phyloP scores from a whole-genome alignment of 805 yeast species.

The Ogataea glucozyma region DNA sequence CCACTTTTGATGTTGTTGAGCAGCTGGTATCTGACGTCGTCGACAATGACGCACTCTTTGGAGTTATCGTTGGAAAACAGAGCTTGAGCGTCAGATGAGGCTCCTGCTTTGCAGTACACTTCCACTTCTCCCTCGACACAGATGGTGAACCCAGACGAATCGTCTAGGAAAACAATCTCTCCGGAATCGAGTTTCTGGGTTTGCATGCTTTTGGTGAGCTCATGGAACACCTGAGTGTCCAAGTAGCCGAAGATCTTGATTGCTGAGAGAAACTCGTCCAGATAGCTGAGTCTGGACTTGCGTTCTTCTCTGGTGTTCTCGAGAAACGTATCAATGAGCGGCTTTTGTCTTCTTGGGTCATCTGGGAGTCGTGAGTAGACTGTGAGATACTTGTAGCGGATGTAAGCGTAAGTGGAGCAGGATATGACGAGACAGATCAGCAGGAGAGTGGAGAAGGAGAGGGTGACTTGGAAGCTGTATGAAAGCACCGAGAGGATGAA shows the following conservation, averaged over 20 bases:
- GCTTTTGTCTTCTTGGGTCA: constrained; percentile 44
- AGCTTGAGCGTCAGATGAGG: constrained; percentile 24
- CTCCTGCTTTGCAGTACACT: constrained; percentile 61
- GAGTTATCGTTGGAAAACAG: constrained; percentile 33
- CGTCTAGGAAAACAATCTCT: constrained; percentile 71
- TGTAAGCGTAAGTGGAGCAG: constrained; percentile 44
- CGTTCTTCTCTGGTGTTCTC: constrained; percentile 38
- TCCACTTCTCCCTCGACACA: constrained; percentile 91
- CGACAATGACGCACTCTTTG: constrained; percentile 48
- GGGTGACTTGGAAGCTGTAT: constrained; percentile 48
- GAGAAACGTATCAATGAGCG: constrained; percentile 48
- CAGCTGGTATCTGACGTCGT: constrained; percentile 66
- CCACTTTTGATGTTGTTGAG: constrained; percentile 82
- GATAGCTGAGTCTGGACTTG: constrained; percentile 57
- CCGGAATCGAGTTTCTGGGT: constrained; percentile 79
- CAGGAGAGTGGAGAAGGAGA: constrained; percentile 50
- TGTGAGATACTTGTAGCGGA: constrained; percentile 65
- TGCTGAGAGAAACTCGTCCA: constrained; percentile 88
- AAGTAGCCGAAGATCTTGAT: constrained; percentile 92
- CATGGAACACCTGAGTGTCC: constrained; percentile 89
- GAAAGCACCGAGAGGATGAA: constrained; percentile 37
- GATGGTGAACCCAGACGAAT: constrained; percentile 75
- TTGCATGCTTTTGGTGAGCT: constrained; percentile 86
- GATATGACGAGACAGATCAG: constrained; percentile 34
- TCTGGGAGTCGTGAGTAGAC: constrained; percentile 58